Conservation (phyloP, 2,329 filamentous ascomycete genomes). For the Fusarium sulawesiense region DNA sequence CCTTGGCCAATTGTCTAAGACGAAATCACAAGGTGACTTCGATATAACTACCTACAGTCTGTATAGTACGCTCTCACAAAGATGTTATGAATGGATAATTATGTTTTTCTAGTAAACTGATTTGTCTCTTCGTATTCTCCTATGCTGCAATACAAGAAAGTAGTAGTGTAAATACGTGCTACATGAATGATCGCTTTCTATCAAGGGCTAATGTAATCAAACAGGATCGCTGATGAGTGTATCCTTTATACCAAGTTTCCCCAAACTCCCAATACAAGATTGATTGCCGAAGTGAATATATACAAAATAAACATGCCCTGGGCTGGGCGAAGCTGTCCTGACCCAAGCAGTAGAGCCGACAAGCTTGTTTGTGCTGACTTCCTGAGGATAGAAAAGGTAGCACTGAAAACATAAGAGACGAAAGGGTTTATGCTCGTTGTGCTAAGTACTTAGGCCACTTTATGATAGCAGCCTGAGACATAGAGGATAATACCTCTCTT, state of each 20-base stretch:
- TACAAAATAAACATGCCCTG: too few relatives aligned
- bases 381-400: rapidly evolving
- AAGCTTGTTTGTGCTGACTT: too few relatives aligned
- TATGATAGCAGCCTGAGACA: neutral
- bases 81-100: neutral
- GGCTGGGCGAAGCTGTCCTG: too few relatives aligned
- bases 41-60: neutral
- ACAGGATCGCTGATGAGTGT: neutral
- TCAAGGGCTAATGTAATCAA: neutral
- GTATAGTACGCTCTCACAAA: neutral
- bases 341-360: too few relatives aligned
- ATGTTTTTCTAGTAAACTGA: too few relatives aligned
- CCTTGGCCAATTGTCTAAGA: neutral
- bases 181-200: neutral
- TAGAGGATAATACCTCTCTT: too few relatives aligned
- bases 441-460: neutral
- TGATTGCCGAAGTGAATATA: neutral
- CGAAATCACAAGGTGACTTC: neutral
- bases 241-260: neutral
- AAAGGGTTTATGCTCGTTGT: neutral
- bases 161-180: neutral
- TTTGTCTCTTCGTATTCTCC: neutral
- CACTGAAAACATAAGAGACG: neutral
- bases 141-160: neutral
- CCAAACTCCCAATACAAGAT: neutral